Conservation (phyloP, 768 basidiomycete species). For the Xanthoconium purpureum region DNA sequence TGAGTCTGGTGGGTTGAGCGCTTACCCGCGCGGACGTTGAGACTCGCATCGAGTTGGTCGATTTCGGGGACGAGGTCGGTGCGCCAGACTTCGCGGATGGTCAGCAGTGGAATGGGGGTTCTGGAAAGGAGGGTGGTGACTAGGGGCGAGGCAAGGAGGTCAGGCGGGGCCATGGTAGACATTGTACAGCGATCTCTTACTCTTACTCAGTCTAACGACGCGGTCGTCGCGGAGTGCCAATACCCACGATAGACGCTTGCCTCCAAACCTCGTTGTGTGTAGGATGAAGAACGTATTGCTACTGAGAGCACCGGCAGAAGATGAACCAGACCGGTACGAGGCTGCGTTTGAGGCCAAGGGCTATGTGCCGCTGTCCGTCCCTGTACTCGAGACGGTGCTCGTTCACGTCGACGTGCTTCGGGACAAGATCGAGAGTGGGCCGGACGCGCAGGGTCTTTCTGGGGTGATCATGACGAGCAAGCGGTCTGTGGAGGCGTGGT, state of each 20-base stretch:
- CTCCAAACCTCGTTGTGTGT: neutral
- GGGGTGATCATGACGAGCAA: conserved; percentile 81
- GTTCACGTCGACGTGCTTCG: conserved; percentile 48
- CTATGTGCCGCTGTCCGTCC: conserved; percentile 57
- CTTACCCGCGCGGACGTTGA: conserved; percentile 16
- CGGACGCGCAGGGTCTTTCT: conserved; percentile 30
- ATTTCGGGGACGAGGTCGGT: conserved; percentile 15
- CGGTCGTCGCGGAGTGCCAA: conserved; percentile 3
- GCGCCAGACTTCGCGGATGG: conserved; percentile 14
- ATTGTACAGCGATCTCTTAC: neutral
- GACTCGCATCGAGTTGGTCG: conserved; percentile 13
- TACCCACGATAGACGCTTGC: neutral
- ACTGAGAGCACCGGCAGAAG: conserved; percentile 36
- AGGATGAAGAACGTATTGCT: conserved; percentile 38
- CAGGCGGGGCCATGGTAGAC: neutral
- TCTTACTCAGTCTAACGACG: neutral
- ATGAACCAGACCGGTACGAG: conserved; percentile 57
- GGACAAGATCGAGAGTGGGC: conserved; percentile 40
- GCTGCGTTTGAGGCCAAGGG: conserved; percentile 42
- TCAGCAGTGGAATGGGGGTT: conserved; percentile 13
- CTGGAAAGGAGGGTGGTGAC: conserved; percentile 16
- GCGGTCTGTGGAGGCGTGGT: conserved; percentile 74
- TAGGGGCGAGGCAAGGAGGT: conserved; percentile 13
- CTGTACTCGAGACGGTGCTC: conserved; percentile 67
- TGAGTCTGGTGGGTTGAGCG: neutral